These are phyloP conservation scores for Scenedesmus sp. DNA, from an alignment of 163 green algal species.

Conservation along the genomic window DNA sequence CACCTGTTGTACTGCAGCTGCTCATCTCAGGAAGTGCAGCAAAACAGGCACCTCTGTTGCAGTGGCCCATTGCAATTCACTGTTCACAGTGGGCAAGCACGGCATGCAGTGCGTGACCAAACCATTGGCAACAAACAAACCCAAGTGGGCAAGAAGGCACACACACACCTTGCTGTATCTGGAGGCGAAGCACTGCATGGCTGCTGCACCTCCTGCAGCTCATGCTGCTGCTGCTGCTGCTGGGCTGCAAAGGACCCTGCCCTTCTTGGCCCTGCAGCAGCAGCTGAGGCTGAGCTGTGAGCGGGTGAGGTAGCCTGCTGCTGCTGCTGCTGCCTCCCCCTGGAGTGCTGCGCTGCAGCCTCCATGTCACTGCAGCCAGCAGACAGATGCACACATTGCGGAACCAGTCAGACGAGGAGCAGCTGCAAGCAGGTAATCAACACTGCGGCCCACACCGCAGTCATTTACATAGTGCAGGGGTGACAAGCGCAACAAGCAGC, in stretches of 20 bases:
- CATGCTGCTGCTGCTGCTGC: background rate
- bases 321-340: background rate
- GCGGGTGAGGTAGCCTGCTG: slow-evolving; percentile 23
- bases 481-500: too few relatives aligned
- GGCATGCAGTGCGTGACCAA: background rate
- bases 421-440: background rate
- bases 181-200: background rate
- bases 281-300: slow-evolving; percentile 23
- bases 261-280: background rate
- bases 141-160: background rate
- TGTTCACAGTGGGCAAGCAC: background rate
- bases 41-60: background rate
- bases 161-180: background rate
- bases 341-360: background rate
- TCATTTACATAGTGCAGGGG: background rate
- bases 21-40: background rate
- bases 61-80: background rate
- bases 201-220: background rate
- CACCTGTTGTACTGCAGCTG: background rate
- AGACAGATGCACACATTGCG: background rate
- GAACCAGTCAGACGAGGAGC: background rate
- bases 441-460: background rate
- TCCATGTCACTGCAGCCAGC: slow-evolving; percentile 12
- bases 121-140: background rate
- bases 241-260: background rate